Conservation (phyloP, 108 stramenopile species). For the Cylindrotheca fusiformis region DNA sequence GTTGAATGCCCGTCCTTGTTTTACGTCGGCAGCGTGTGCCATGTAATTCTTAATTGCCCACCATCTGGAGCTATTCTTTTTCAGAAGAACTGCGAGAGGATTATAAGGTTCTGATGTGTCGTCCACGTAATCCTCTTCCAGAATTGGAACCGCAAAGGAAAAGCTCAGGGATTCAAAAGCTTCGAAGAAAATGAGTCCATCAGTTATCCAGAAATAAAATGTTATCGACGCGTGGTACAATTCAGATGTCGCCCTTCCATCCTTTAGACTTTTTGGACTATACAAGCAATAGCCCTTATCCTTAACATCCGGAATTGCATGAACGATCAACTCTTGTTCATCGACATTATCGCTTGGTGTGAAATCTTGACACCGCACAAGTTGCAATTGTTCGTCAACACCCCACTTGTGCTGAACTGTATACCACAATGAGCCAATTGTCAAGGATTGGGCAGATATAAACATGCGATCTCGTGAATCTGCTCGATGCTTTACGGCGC, state of each 20-base stretch:
- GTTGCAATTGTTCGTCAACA: conserved; percentile 2
- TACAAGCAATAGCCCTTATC: conserved; percentile 2
- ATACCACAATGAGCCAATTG: conserved; percentile 8
- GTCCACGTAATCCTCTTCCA: conserved; percentile 9
- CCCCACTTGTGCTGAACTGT: conserved; percentile 7
- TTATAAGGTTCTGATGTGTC: neutral
- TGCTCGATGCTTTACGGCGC: neutral
- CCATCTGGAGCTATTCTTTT: conserved; percentile 7
- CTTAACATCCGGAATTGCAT: conserved; percentile 5
- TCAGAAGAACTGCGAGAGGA: neutral
- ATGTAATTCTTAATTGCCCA: conserved; percentile 15
- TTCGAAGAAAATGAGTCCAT: neutral
- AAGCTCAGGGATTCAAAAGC: neutral
- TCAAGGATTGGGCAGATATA: neutral
- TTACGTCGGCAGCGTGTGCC: neutral
- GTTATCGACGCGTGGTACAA: neutral
- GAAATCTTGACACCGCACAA: neutral
- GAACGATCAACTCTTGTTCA: neutral
- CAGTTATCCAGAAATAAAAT: conserved; percentile 5
- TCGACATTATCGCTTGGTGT: neutral
- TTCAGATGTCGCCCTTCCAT: neutral
- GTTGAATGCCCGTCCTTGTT: neutral
- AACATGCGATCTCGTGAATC: conserved; percentile 1
- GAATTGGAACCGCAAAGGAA: conserved; percentile 4
- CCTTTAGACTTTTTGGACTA: conserved; percentile 1